phyloP scores from a whole-genome alignment of 805 yeast genomes.

The Nakazawaea molendinolei region DNA sequence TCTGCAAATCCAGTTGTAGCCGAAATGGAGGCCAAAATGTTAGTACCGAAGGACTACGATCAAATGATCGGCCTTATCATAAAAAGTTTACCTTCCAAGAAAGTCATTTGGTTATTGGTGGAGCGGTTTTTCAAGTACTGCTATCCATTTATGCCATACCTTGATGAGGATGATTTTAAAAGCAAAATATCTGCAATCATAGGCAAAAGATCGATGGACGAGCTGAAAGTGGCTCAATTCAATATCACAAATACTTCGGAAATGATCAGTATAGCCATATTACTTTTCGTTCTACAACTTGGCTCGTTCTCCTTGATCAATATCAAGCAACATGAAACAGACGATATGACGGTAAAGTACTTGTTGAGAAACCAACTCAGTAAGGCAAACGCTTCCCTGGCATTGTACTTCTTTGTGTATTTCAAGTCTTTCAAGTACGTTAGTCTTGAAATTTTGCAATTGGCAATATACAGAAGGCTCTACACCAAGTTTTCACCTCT shows the following conservation, averaged over 20 bases:
- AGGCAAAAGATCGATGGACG: constrained; percentile 17
- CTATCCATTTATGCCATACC: constrained; percentile 41
- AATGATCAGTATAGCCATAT: constrained; percentile 18
- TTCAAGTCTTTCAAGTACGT: constrained; percentile 32
- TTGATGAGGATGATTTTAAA: constrained; percentile 34
- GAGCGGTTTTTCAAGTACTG: constrained; percentile 30
- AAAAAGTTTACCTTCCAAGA: constrained; percentile 21
- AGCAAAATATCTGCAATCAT: constrained; percentile 28
- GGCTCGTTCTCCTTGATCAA: constrained; percentile 14
- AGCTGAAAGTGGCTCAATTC: constrained; percentile 9
- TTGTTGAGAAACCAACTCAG: constrained; percentile 33
- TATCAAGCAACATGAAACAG: constrained; percentile 16
- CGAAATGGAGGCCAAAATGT: background rate
- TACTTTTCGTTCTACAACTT: constrained; percentile 21
- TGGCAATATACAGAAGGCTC: constrained; percentile 30
- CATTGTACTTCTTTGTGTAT: constrained; percentile 31
- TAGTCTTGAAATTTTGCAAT: constrained; percentile 36
- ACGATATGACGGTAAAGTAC: constrained; percentile 20
- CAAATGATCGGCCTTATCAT: constrained; percentile 3
- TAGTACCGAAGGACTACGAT: too few relatives aligned
- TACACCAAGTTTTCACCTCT: constrained; percentile 40
- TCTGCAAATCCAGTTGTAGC: constrained; percentile 2
- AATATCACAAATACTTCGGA: constrained; percentile 15
- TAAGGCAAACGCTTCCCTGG: constrained; percentile 30
- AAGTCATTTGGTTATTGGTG: constrained; percentile 30